Evolutionary conservation across 805 yeast genomes (phyloP), one percentile per base, ranked within the genome.

Genomic region (Barnettozyma wickerhamii): DNA sequence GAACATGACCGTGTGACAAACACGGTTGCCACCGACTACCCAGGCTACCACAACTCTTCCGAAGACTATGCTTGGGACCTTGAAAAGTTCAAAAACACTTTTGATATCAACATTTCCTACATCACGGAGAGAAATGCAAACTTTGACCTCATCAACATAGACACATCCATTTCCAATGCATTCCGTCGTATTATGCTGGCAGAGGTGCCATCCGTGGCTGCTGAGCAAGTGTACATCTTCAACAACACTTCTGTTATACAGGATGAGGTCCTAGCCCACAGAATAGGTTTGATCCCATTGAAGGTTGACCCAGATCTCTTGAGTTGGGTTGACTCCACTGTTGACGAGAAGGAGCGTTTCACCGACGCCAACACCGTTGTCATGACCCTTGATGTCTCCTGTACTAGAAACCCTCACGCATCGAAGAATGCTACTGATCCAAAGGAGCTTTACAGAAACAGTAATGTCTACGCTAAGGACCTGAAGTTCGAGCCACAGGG

Each of bases 161-260:
- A 93, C 63, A 85, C 98, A 2, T 86, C 98, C 10, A 70, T 93
- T 43, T 90, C 98, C 33, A 93, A 93, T 68, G 97, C 99, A 0
- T 89, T 91, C 66, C 82, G 99, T 60, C 83, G 99, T 58, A 85
- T 93, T 54, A 90, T 93, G 98, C 81, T 93, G 41, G 77, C 97
- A 1, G 99, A 93, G 62, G 95, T 93, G 30, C 99, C 99, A 17
- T 77, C 93, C 2, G 95, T 91, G 35, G 98, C 99, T 13, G 84
- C 96, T 18, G 99, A 93, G 64, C 79, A 86, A 47, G 88, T 93
- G 14, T 89, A 82, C 60, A 75, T 93, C 45, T 84, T 84, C 69
- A 91, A 88, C 72, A 93, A 93, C 65, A 93, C 99, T 2, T 87
- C 96, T 1, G 96, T 93, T 36, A 87, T 93, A 49, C 97, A 90